Base-by-base conservation (phyloP, 495 filamentous ascomycete species). In the Lichenothelia convexa region DNA sequence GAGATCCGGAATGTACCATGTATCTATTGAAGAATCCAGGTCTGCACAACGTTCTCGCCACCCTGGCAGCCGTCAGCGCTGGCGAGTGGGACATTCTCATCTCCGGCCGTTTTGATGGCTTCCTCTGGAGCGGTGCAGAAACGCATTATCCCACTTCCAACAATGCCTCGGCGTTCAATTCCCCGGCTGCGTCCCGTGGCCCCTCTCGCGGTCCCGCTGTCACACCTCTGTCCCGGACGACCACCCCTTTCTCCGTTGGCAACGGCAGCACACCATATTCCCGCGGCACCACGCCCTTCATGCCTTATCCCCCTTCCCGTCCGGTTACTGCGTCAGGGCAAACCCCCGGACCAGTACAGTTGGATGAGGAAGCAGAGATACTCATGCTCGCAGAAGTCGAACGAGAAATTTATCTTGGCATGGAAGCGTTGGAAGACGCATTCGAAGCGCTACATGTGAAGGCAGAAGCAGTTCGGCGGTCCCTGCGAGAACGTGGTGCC, bases 11-110 rank as follows among this genome's bases (percentile, higher is more conserved):
- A 59, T 62, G 79, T 3, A 80, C 81, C 19, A 75, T 93, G 42
- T 99, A 81, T 50, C 77, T 99, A 43, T 65, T 95, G 34, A 81
- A 77, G 41, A 76, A 95, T 53, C 78, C 75, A 0, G 58, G 63
- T 18, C 63, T 91, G 26, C 91, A 95, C 51, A 75, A 82, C 46
- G 73, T 93, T 8, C 71, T 99, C 17, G 71, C 77, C 19, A 94
- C 89, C 1, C 71, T 99, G 20, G 75, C 83, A 13, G 76, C 78
- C 26, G 84, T 99, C 48, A 84, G 71, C 45, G 66, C 76, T 19
- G 73, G 73, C 12, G 91, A 99, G 52, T 94, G 92, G 85, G 91
- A 99, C 26, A 86, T 99, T 29, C 69, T 99, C 21, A 81, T 78
- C 19, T 94, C 87, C 0, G 91, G 91, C 18, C 82, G 87, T 24